Conservation (phyloP, 1,284 basidiomycete genomes). For the Ustilago nuda region DNA sequence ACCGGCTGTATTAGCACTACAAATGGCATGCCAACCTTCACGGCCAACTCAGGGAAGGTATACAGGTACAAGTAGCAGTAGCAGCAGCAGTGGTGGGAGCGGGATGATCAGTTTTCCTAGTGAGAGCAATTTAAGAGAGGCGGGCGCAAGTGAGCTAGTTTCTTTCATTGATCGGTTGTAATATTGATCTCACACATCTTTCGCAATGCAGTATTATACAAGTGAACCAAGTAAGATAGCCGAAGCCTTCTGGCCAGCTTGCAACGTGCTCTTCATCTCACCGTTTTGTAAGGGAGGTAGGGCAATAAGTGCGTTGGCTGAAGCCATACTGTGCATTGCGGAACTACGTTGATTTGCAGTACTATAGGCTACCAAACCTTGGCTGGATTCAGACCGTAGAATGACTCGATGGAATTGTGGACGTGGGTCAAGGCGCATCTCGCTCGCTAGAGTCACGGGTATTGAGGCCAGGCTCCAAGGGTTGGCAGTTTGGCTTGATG, state of each 20-base stretch:
- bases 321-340: conserved; percentile 65
- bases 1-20: not conserved
- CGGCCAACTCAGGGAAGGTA: conserved; percentile 7
- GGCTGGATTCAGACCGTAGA: conserved; percentile 72
- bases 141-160: conserved; percentile 18
- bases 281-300: conserved; percentile 33
- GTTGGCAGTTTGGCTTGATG: conserved; percentile 17
- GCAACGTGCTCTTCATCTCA: not conserved
- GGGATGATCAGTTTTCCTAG: conserved; percentile 21
- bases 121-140: conserved; percentile 7
- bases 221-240: conserved; percentile 52
- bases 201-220: conserved; percentile 12
- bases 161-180: conserved; percentile 25
- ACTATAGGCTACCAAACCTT: conserved; percentile 75
- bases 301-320: conserved; percentile 60
- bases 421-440: conserved; percentile 79
- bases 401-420: conserved; percentile 84
- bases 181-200: not conserved
- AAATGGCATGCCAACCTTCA: conserved; percentile 1
- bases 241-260: conserved; percentile 12
- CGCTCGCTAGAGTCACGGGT: conserved; percentile 75
- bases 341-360: conserved; percentile 58
- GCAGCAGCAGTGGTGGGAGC: conserved; percentile 8
- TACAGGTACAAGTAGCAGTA: conserved; percentile 5
- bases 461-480: conserved; percentile 77